Base-by-base conservation (phyloP, 148 eudicot species). In the Rheum nobile region DNA sequence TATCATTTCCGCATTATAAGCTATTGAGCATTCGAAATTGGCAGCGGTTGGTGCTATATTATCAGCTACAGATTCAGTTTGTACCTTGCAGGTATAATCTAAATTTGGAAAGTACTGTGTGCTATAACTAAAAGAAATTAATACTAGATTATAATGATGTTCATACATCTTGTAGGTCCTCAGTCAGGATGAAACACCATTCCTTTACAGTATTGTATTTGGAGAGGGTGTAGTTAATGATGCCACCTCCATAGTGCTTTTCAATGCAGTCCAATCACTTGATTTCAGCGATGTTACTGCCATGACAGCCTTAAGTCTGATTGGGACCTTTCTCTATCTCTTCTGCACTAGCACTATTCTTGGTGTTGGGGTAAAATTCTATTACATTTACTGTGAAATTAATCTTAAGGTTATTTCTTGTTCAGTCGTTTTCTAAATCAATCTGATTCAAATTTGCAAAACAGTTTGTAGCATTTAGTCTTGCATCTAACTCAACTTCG, bases 171-270 rank as follows among this genome's bases (percentile, higher is more conserved):
- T 35, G 59, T 83, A 93, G 98, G 98, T 93, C 80, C 94, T 93
- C 74, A 90, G 73, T 83, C 98, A 93, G 80, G 98, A 93, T 59
- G 96, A 93, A 43, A 93, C 98, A 28, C 98, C 98, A 54, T 83
- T 93, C 68, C 87, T 93, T 4, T 91, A 93, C 85, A 93, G 98
- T 83, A 76, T 83, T 6, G 89, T 93, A 39, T 93, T 90, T 50
- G 98, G 98, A 74, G 98, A 93, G 74, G 96, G 98, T 50, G 98
- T 90, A 7, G 98, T 93, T 71, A 93, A 93, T 81, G 98, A 93
- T 83, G 98, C 98, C 48, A 93, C 98, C 75, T 93, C 98, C 29
- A 84, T 93, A 71, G 98, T 93, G 83, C 91, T 93, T 78, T 93
- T 89, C 86, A 93, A 93, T 85, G 88, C 98, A 37, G 88, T 93